Conservation (phyloP, 2,329 filamentous ascomycete genomes). For the Dactylellina leptospora region DNA sequence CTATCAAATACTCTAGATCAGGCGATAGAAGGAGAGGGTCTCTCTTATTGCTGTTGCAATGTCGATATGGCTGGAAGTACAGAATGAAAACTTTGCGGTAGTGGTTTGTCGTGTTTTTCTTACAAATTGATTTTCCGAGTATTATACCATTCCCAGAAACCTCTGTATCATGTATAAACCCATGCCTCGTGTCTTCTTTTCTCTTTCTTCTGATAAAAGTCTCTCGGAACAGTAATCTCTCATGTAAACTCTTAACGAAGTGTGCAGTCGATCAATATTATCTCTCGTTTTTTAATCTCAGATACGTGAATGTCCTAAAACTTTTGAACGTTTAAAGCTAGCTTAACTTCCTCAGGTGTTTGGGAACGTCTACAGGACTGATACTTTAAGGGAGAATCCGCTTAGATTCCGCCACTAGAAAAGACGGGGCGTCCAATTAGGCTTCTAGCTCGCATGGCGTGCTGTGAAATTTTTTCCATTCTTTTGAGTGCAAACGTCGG, state of each 20-base stretch:
- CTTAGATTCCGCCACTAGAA: neutral
- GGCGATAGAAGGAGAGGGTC: slow-evolving; percentile 12
- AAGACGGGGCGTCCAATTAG: slow-evolving; percentile 26
- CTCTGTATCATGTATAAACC: no score
- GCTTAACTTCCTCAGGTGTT: no score
- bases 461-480: slow-evolving; percentile 42
- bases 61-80: neutral
- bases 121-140: neutral
- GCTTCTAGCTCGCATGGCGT: slow-evolving; percentile 27
- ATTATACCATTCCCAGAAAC: slow-evolving; percentile 9
- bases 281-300: neutral
- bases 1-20: slow-evolving; percentile 25
- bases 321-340: no score
- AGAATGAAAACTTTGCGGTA: slow-evolving; percentile 2
- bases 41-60: no score
- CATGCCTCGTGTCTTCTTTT: neutral
- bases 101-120: neutral
- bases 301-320: no score
- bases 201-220: neutral
- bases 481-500: neutral
- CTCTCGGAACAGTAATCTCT: neutral
- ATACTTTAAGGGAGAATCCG: no score
- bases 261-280: neutral
- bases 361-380: no score
- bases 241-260: neutral